Conservation (phyloP, 1,284 basidiomycete genomes). For the Ganoderma resinaceum region DNA sequence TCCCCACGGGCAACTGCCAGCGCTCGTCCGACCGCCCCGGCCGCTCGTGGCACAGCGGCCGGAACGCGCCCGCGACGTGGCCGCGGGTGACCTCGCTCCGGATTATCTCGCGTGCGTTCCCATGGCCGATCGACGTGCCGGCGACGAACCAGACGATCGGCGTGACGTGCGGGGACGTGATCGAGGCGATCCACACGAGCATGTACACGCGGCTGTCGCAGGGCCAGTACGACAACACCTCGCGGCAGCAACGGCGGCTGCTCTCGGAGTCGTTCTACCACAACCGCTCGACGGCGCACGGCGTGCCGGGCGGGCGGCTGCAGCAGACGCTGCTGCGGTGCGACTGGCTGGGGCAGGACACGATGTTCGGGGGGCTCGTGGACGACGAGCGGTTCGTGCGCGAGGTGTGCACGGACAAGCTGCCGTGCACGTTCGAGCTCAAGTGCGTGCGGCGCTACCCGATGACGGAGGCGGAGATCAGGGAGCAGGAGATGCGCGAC, state of each 20-base stretch:
- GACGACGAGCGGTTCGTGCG: slow-evolving; percentile 51
- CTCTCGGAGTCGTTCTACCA: slow-evolving; percentile 61
- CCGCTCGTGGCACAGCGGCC: slow-evolving; percentile 73
- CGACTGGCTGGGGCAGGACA: slow-evolving; percentile 65
- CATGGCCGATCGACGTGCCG: slow-evolving; percentile 65
- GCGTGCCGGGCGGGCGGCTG: slow-evolving; percentile 71
- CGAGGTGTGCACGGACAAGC: slow-evolving; percentile 50
- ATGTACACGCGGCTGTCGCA: slow-evolving; percentile 58
- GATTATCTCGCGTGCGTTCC: slow-evolving; percentile 58
- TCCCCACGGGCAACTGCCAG: slow-evolving; percentile 63
- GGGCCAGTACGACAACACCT: slow-evolving; percentile 56
- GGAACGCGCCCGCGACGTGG: slow-evolving; percentile 76
- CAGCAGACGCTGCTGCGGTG: slow-evolving; percentile 64
- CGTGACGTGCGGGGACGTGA: slow-evolving; percentile 76
- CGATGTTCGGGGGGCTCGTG: slow-evolving; percentile 67
- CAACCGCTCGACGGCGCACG: slow-evolving; percentile 67
- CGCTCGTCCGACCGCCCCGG: slow-evolving; percentile 62
- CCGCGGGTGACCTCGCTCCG: slow-evolving; percentile 65
- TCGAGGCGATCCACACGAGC: slow-evolving; percentile 60
- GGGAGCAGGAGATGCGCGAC: slow-evolving; percentile 44
- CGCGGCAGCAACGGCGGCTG: slow-evolving; percentile 43
- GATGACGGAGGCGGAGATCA: slow-evolving; percentile 57
- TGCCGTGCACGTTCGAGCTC: slow-evolving; percentile 69
- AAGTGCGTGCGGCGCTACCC: slow-evolving; percentile 56
- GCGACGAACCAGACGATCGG: slow-evolving; percentile 59